These are phyloP conservation scores for Termitomyces sp. DNA, from an alignment of 1,284 basidiomycete genomes.

Conservation along the genomic window DNA sequence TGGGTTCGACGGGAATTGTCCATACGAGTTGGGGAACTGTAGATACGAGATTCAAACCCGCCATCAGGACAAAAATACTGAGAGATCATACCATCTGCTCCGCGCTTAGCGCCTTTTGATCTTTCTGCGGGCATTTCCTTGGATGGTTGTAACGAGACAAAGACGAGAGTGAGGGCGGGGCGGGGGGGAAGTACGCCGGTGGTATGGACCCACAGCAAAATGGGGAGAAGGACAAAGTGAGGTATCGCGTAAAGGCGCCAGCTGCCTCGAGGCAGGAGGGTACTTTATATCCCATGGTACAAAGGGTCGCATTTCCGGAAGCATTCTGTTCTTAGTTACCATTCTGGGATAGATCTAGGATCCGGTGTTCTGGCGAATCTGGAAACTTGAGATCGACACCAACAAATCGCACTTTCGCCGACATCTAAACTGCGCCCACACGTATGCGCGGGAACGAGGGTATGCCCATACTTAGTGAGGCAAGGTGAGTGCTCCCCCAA, in stretches of 20 bases:
- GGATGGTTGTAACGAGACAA: conserved; percentile 3
- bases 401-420: conserved; percentile 18
- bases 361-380: conserved; percentile 16
- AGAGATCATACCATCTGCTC: conserved; percentile 37
- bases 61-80: conserved; percentile 13
- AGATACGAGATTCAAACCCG: conserved; percentile 17
- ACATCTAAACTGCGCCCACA: conserved; percentile 9
- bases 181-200: conserved; percentile 13
- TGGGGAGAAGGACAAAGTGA: conserved; percentile 15
- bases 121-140: conserved; percentile 51
- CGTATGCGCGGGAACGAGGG: neutral
- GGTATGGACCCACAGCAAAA: conserved; percentile 17
- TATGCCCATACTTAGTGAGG: too few species aligned
- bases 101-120: conserved; percentile 41
- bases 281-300: conserved; percentile 20
- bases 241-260: conserved; percentile 21
- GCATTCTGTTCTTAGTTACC: conserved; percentile 17
- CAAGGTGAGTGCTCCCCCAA: neutral
- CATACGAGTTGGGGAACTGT: conserved; percentile 49
- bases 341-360: conserved; percentile 18
- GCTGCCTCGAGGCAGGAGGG: conserved; percentile 19
- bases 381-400: conserved; percentile 11
- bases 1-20: conserved; percentile 45
- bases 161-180: conserved; percentile 3
- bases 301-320: conserved; percentile 20